Percentiles rank a stretch among this genome's conserved stretches.
phyloP scores from a whole-genome alignment of 371 early-diverging fungal species.

The Entomophthora muscae region DNA sequence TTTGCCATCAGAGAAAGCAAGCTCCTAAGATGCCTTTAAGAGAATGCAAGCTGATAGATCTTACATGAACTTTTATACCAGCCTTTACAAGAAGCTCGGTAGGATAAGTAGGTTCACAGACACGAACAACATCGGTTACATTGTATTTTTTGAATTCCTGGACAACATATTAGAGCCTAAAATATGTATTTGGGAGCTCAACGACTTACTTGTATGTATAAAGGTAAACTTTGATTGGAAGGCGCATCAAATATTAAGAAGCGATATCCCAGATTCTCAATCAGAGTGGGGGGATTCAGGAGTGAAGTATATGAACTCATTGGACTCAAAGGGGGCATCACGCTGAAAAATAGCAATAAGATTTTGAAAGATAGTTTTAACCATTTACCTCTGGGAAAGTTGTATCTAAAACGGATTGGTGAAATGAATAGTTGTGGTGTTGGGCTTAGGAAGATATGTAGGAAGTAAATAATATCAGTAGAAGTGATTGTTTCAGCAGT shows the following conservation, averaged over 20 bases:
- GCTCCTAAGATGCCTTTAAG: background rate
- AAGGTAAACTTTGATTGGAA: background rate
- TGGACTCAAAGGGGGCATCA: no score
- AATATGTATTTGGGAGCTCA: background rate
- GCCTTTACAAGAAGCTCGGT: conserved; percentile 32
- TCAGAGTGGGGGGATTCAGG: conserved; percentile 5
- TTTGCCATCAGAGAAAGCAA: conserved; percentile 33
- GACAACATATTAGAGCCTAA: background rate
- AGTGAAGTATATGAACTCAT: background rate
- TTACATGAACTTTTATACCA: conserved; percentile 51
- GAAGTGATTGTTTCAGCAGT: background rate
- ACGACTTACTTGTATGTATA: background rate
- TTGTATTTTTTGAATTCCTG: conserved; percentile 45
- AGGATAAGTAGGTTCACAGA: conserved; percentile 79
- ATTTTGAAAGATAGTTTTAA: no score
- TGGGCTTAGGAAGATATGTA: background rate
- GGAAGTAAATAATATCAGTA: background rate
- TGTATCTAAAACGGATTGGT: background rate
- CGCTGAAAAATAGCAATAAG: no score
- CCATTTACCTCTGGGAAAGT: background rate
- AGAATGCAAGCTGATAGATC: background rate
- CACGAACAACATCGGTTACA: conserved; percentile 72
- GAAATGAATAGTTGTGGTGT: background rate
- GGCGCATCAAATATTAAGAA: conserved; percentile 4
- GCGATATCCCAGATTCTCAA: background rate